These are phyloP conservation scores for Cylindrotheca fusiformis DNA, from an alignment of 108 stramenopile species.

Conservation along the genomic window DNA sequence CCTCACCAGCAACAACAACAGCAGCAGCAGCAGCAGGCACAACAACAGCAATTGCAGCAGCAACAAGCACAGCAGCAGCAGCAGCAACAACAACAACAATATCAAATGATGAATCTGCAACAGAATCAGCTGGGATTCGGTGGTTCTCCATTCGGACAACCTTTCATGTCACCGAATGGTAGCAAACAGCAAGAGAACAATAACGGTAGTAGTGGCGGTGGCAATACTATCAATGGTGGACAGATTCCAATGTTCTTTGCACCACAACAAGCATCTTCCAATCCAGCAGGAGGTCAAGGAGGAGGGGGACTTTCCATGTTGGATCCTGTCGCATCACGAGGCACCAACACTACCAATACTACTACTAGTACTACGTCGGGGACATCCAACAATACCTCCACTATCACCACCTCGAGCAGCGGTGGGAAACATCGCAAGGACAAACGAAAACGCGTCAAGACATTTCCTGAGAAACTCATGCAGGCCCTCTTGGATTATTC, in stretches of 20 bases:
- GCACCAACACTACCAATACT: too few relatives aligned
- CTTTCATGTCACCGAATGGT: background rate
- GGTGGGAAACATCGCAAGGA: too few relatives aligned
- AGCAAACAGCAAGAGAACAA: background rate
- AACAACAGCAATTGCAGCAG: background rate
- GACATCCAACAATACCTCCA: too few relatives aligned
- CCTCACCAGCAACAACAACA: background rate
- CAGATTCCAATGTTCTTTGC: background rate
- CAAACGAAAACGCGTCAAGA: constrained; percentile 27
- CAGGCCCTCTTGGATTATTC: constrained; percentile 30
- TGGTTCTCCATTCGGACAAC: background rate
- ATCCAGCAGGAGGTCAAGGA: background rate
- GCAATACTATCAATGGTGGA: background rate
- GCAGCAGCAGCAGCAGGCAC: constrained; percentile 3
- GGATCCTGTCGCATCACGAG: too few relatives aligned
- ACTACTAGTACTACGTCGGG: too few relatives aligned
- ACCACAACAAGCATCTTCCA: background rate
- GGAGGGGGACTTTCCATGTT: too few relatives aligned
- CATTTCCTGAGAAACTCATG: constrained; percentile 49
- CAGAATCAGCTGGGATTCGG: background rate
- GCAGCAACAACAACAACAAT: background rate
- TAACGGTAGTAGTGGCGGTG: background rate
- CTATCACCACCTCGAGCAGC: too few relatives aligned
- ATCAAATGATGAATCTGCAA: background rate
- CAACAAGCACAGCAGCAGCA: constrained; percentile 10